Percentiles rank a stretch among this genome's conserved stretches.
Evolutionary conservation across 208 protist genomes (phyloP).

Genomic region (Wallacemonas sp.): DNA sequence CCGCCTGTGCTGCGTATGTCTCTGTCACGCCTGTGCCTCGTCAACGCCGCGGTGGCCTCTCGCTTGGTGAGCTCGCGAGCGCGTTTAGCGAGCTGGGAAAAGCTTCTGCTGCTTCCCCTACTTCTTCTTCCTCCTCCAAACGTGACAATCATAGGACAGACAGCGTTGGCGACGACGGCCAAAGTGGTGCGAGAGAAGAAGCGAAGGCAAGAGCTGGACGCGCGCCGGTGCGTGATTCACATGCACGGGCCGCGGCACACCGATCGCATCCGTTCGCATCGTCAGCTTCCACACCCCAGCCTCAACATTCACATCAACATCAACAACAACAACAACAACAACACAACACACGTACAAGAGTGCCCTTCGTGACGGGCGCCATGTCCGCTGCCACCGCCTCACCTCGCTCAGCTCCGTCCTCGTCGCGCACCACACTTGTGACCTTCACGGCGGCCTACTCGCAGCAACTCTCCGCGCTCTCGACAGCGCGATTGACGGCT

Average conservation of each 20-base stretch:
- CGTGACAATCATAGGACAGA: no score
- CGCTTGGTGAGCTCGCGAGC: slow-evolving; percentile 1
- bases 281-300: not conserved
- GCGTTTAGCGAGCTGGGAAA: slow-evolving; percentile 14
- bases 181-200: no score
- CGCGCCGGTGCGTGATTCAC: no score
- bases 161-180: no score
- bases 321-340: not conserved
- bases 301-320: not conserved
- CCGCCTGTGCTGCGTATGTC: not conserved
- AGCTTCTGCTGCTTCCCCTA: not conserved
- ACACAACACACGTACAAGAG: not conserved
- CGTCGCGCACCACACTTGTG: not conserved
- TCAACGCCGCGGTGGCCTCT: not conserved
- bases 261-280: not conserved
- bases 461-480: slow-evolving; percentile 19
- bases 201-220: no score
- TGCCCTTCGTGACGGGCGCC: not conserved
- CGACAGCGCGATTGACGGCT: slow-evolving; percentile 23
- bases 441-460: slow-evolving; percentile 42
- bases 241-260: not conserved
- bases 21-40: not conserved
- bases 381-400: not conserved
- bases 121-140: not conserved
- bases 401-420: not conserved